Evolutionary conservation across 176 grass and related monocot species (phyloP).

Genomic region (Musa beccarii): DNA sequence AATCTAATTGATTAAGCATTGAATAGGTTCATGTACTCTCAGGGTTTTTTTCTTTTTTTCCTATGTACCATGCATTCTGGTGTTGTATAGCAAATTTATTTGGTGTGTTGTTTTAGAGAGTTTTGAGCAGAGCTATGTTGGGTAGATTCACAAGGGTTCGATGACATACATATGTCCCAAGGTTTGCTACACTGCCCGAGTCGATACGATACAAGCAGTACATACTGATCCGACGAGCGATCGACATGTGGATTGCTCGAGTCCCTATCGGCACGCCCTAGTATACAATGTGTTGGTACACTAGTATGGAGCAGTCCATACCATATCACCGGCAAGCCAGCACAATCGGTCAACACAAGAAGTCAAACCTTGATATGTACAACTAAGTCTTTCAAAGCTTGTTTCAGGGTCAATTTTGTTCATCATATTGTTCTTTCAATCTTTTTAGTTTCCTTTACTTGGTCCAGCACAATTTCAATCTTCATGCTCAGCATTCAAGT

Average conservation of each 20-base stretch:
- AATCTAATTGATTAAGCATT: background rate
- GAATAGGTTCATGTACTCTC: background rate
- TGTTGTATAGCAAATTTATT: constrained; percentile 18
- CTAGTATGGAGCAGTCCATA: no score
- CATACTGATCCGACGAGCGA: no score
- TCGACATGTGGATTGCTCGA: no score
- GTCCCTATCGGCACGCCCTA: no score
- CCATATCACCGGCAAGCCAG: no score
- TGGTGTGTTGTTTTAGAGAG: background rate
- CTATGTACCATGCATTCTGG: constrained; percentile 14
- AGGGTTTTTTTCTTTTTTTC: background rate
- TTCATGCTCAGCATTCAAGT: no score
- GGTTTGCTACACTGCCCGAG: no score
- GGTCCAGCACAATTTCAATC: no score
- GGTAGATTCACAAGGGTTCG: constrained; percentile 8
- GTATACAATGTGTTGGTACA: no score
- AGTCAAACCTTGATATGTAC: background rate
- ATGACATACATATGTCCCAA: background rate
- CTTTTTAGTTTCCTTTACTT: background rate
- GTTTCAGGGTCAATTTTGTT: constrained; percentile 2
- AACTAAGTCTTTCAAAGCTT: background rate
- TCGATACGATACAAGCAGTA: no score
- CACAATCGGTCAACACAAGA: no score
- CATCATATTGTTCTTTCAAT: constrained; percentile 5
- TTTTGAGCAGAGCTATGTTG: background rate